phyloP scores from a whole-genome alignment of 108 stramenopile species.

The Conticribra guillardii region DNA sequence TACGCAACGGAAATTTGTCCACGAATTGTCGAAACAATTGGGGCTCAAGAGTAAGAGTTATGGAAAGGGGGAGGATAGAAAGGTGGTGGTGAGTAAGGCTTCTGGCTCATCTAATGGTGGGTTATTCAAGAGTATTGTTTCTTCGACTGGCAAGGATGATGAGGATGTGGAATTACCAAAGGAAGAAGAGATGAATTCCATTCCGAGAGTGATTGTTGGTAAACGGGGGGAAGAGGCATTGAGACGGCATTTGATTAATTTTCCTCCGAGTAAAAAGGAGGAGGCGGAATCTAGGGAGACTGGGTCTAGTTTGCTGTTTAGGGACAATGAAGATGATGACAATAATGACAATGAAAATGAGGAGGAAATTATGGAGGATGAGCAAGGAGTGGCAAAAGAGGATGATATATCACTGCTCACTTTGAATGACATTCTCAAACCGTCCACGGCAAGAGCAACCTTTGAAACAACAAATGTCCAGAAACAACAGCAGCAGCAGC shows the following conservation, averaged over 20 bases:
- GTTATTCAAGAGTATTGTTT: constrained; percentile 17
- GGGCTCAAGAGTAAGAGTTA: constrained; percentile 67
- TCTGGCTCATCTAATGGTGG: constrained; percentile 39
- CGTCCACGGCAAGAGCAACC: too few relatives aligned
- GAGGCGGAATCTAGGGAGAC: constrained; percentile 58
- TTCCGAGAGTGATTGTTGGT: constrained; percentile 53
- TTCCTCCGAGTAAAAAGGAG: constrained; percentile 56
- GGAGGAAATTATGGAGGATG: neutral
- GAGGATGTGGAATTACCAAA: neutral
- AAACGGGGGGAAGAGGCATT: constrained; percentile 44
- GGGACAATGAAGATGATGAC: constrained; percentile 13
- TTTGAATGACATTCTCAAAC: neutral
- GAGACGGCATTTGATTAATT: constrained; percentile 42
- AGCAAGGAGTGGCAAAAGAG: constrained; percentile 1
- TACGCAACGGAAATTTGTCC: constrained; percentile 79
- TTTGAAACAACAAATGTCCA: too few relatives aligned
- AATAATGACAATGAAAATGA: constrained; percentile 6
- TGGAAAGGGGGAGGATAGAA: constrained; percentile 68
- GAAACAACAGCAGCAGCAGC: neutral
- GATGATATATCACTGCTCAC: too few relatives aligned
- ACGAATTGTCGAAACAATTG: constrained; percentile 61
- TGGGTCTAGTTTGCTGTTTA: constrained; percentile 57
- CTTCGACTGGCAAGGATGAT: constrained; percentile 21
- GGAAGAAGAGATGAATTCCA: constrained; percentile 13
- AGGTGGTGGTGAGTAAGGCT: constrained; percentile 59